Conservation (phyloP, 257 asterid genomes). For the Paraleonurus japonicus region DNA sequence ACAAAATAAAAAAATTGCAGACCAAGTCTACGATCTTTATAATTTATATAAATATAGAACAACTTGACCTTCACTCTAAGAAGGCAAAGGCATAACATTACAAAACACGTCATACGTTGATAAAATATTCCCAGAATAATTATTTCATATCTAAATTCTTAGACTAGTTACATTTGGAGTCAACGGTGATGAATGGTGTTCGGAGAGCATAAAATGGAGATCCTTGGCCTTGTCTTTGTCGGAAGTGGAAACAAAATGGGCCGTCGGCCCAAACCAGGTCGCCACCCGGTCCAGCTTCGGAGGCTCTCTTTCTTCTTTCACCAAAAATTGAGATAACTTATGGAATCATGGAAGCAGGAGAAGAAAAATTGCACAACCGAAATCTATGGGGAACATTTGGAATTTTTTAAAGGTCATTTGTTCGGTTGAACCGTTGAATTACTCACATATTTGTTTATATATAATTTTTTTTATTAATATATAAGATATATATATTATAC, state of each 20-base stretch:
- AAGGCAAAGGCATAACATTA: not conserved
- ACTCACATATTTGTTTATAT: too few species aligned
- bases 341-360: not conserved
- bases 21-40: not conserved
- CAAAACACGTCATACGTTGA: not conserved
- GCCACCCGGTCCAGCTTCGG: not conserved
- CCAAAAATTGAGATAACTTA: not conserved
- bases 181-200: too few species aligned
- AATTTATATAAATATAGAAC: not conserved
- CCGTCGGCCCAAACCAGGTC: too few species aligned
- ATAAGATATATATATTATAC: too few species aligned
- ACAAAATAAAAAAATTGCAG: not conserved
- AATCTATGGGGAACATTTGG: not conserved
- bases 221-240: too few species aligned
- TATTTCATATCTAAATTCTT: not conserved
- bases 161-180: too few species aligned
- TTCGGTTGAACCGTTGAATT: too few species aligned
- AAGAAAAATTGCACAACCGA: too few species aligned
- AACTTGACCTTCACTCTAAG: not conserved
- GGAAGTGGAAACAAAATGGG: too few species aligned
- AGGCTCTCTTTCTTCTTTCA: not conserved
- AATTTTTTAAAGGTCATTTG: too few species aligned
- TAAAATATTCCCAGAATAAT: not conserved
- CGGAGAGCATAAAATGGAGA: too few species aligned
- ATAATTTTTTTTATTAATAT: too few species aligned